Base-by-base conservation (phyloP, 352 stramenopile genomes). In the Hyaloperonospora arabidopsidis region DNA sequence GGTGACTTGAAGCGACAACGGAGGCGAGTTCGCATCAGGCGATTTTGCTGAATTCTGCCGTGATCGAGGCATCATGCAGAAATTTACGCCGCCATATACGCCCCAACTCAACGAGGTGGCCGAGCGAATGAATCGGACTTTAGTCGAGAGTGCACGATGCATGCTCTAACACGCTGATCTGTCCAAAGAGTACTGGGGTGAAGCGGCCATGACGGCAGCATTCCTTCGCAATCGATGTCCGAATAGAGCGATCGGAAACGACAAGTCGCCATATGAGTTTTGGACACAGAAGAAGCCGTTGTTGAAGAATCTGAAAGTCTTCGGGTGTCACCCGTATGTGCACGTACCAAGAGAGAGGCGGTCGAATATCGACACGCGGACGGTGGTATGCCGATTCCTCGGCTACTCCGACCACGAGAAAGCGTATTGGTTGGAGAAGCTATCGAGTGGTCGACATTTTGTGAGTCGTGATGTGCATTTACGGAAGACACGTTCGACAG, bases 1-100 rank as follows among this genome's bases (percentile, higher is more conserved):
- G 25, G 56, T 43, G 7, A 14, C 69, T 12, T 38, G 49, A n/a
- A 54, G 48, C 22, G 49, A 72, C 15, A 68, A 63, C 35, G 64
- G 64, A 5, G 52, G 48, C 1, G 54, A 66, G 48, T 69, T 62
- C 38, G 57, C 13, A 5, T 49, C 32, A 14, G 44, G 46, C 17
- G n/a, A 22, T 7, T 52, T 72, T 13, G 6, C 38, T 5, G 5
- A 35, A 6, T 54, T 55, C 17, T 63, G 49, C 36, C 14, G 15
- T 5, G 36, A 38, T 13, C 25, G 43, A 14, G 54, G 54, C 11
- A 63, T 63, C 17, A 7, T 36, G 8, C 38, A 54, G n/a, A 41
- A 72, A 43, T 59, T 38, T 1, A 54, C 22, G 10, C 39, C 35
- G 10, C 57, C 45, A 21, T 65, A 65, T 6, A 52, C 38, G 15